Evolutionary conservation across 805 yeast species (phyloP).

Genomic region (Ogataea dorogensis): DNA sequence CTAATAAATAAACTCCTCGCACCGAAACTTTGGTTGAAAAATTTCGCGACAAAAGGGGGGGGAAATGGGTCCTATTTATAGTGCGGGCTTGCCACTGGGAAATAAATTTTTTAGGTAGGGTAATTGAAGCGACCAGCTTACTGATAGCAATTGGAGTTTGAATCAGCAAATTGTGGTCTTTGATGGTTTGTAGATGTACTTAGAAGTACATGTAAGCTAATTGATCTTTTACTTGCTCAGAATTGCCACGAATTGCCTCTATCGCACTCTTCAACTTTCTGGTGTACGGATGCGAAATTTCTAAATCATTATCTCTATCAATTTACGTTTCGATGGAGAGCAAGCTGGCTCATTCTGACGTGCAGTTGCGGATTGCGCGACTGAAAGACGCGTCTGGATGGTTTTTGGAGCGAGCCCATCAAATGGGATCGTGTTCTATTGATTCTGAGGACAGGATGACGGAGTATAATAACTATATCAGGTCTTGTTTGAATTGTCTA

Average conservation of each 20-base stretch:
- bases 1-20: conserved; percentile 9
- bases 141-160: no score
- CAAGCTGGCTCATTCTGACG: not conserved
- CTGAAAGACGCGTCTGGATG: conserved; percentile 14
- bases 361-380: conserved; percentile 6
- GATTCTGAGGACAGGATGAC: conserved; percentile 22
- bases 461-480: conserved; percentile 34
- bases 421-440: conserved; percentile 11
- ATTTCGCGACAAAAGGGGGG: conserved; percentile 12
- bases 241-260: no score
- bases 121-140: no score
- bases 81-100: conserved; percentile 8
- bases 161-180: no score
- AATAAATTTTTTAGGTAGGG: conserved; percentile 12
- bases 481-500: conserved; percentile 38
- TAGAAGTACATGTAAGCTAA: not conserved
- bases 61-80: conserved; percentile 24
- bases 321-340: not conserved
- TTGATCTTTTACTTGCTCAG: not conserved
- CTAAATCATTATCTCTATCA: no score
- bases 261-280: no score
- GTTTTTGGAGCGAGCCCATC: conserved; percentile 21
- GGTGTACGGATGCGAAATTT: conserved; percentile 2
- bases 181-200: not conserved
- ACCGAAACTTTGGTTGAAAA: conserved; percentile 6